A percentile compares a stretch with the other conserved stretches of the same genome.
phyloP scores from a whole-genome alignment of 495 filamentous ascomycete genomes.

The Xylaria grammica region DNA sequence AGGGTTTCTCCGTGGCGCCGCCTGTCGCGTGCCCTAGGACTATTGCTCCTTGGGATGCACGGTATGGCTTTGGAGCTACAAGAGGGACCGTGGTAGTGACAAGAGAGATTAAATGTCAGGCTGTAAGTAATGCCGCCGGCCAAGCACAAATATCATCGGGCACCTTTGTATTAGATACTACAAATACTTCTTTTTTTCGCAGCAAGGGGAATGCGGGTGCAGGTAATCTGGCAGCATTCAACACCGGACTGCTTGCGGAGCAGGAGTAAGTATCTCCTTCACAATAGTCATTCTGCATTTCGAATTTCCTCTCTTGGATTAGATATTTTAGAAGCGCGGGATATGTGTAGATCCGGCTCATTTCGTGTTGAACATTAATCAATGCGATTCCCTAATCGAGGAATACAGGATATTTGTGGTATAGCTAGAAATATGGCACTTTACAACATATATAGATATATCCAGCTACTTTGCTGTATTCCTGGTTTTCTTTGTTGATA shows the following conservation, averaged over 20 bases:
- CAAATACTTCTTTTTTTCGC: conserved; percentile 5
- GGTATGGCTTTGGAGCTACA: conserved; percentile 1
- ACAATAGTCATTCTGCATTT: not conserved
- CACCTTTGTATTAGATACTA: conserved; percentile 21
- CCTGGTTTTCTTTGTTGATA: too few relatives aligned
- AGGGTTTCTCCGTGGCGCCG: conserved; percentile 6
- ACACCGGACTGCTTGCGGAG: not conserved
- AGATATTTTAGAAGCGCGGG: not conserved
- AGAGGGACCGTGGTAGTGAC: conserved; percentile 5
- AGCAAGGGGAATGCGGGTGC: not conserved
- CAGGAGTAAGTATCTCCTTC: not conserved
- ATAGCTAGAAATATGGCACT: too few relatives aligned
- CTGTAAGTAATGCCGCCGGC: conserved; percentile 9
- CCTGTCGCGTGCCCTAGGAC: conserved; percentile 6
- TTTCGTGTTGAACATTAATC: too few relatives aligned
- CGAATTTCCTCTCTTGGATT: not conserved
- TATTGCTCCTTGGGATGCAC: not conserved
- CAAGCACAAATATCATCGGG: conserved; percentile 15
- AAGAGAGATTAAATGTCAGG: conserved; percentile 4
- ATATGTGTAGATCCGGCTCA: too few relatives aligned
- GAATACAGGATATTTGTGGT: too few relatives aligned
- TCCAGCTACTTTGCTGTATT: too few relatives aligned
- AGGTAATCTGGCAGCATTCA: not conserved
- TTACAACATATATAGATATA: too few relatives aligned
- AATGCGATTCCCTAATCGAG: too few relatives aligned